A percentile compares a stretch with the other conserved stretches of the same genome.
Conservation (phyloP, 2,329 filamentous ascomycete species). For the Ascochyta rabiei region DNA sequence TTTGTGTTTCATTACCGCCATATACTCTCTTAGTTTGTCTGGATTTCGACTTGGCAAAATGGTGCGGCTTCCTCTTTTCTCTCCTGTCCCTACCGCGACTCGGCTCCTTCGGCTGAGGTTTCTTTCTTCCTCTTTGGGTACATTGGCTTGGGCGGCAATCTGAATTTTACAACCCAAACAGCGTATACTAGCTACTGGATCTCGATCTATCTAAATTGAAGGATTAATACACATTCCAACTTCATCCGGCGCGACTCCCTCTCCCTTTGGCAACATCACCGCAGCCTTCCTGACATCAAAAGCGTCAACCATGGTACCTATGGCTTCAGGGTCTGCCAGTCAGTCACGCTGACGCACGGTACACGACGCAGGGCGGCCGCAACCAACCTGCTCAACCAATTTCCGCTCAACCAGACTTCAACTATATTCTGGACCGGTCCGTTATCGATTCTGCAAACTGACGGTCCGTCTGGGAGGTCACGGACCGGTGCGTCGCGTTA, state of each 20-base stretch:
- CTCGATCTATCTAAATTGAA: conserved; percentile 18
- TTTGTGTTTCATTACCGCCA: conserved; percentile 28
- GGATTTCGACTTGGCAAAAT: conserved; percentile 11
- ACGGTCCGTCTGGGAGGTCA: conserved; percentile 11
- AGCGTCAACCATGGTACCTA: conserved; percentile 7
- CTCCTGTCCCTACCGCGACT: conserved; percentile 23
- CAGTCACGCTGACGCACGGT: conserved; percentile 1
- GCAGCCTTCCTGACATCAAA: background rate
- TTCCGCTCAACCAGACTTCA: conserved; percentile 10
- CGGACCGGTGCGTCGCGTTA: conserved; percentile 12
- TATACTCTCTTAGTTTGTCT: conserved; percentile 14
- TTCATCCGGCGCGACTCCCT: conserved; percentile 2
- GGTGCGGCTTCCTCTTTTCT: conserved; percentile 16
- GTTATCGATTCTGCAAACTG: conserved; percentile 14
- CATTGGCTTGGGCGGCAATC: conserved; percentile 27
- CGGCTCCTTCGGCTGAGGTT: background rate
- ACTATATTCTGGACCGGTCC: conserved; percentile 15
- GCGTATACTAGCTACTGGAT: conserved; percentile 19
- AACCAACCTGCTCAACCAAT: conserved; percentile 10
- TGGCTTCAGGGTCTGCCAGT: conserved; percentile 5
- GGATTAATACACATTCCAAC: conserved; percentile 15
- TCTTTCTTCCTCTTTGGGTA: conserved; percentile 15
- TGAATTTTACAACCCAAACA: conserved; percentile 23
- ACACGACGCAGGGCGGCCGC: conserved; percentile 1
- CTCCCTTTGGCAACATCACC: background rate